phyloP scores from a whole-genome alignment of 306 rosid genomes.

The Malus domestica region ASM211411v1 NC_041803.1:40488001-40488500 shows the following conservation, averaged over 20 bases:
- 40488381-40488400: background rate
- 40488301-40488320: background rate
- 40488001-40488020: conserved; percentile 94
- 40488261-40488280: background rate
- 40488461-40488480: background rate
- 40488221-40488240: background rate
- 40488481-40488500: background rate
- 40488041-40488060: conserved; percentile 98
- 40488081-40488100: conserved; percentile 50
- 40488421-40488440: background rate
- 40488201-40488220: background rate
- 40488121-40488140: background rate
- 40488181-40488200: background rate
- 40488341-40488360: background rate
- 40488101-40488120: conserved; percentile 11
- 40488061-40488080: conserved; percentile 92
- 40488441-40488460: background rate
- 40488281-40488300: background rate
- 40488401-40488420: background rate
- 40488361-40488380: background rate
- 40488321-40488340: background rate
- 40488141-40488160: no score
- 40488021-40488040: conserved; percentile 97
- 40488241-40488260: background rate
- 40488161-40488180: background rate